Base-by-base conservation (phyloP, 139 green algal species). In the Chlorella ohadii region DNA sequence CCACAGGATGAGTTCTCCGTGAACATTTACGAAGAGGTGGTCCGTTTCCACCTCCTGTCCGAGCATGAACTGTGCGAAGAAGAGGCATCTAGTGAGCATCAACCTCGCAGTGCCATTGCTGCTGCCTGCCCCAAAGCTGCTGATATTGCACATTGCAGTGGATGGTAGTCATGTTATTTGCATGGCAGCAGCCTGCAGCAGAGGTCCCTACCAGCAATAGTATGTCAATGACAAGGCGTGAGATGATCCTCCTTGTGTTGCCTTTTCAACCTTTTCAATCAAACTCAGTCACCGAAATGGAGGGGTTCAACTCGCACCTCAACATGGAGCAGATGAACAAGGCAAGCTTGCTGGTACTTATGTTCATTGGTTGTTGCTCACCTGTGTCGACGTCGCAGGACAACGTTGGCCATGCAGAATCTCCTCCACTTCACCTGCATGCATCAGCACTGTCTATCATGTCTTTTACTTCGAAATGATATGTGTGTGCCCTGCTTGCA, bases 291-390 rank as follows among this genome's bases (percentile, higher is more conserved):
- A 91, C 85, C 1, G 79, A 90, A 39, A 87, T 88, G 86, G 88
- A 96, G 57, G 92, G 91, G 38, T 97, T 96, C 84, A 92, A 97
- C 83, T 91, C 88, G 20, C 94, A 97, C 78, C 88, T 97, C 27
- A 97, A 97, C 85, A 89, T 94, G 47, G 90, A 97, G 87, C 94
- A 97, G 84, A 91, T 97, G 81, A 96, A 95, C 87, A 97, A 96
- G 85, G 90, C 86, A 28, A n/a, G 51, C 51, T 3, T 9, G 51
- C 7, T 0, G 2, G 16, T 3, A 15, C 57, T 28, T 31, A 13
- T 9, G 20, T 13, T 28, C 20, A 13, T 13, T 4, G 57, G 11
- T 65, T 4, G 22, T 9, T 12, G 57, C 12, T n/a, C n/a, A n/a
- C n/a, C n/a, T n/a, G n/a, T n/a, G n/a, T n/a, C n/a, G n/a, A n/a